These are phyloP conservation scores for Hypomontagnella submonticulosa DNA, from an alignment of 495 filamentous ascomycete genomes.

Conservation along the genomic window DNA sequence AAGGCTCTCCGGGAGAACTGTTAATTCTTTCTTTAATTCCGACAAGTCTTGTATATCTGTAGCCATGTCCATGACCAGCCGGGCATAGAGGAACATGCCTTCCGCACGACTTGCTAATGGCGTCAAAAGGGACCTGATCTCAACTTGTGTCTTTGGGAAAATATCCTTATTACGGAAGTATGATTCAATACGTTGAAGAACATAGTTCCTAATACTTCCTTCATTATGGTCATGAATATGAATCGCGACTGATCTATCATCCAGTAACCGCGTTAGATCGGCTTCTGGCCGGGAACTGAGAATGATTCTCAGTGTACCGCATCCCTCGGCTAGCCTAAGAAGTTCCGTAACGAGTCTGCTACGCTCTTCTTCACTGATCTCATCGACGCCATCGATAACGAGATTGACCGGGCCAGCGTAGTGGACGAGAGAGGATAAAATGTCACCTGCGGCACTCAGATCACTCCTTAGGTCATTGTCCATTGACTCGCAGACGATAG, in stretches of 20 bases:
- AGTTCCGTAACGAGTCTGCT: constrained; percentile 27
- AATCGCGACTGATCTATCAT: background rate
- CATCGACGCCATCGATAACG: constrained; percentile 47
- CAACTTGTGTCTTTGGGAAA: background rate
- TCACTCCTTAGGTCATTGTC: constrained; percentile 21
- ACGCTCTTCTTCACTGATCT: constrained; percentile 44
- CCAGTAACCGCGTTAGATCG: constrained; percentile 4
- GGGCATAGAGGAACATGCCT: constrained; percentile 7
- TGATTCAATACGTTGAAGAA: background rate
- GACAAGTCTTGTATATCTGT: background rate
- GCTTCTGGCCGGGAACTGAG: constrained; percentile 3
- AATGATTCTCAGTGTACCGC: background rate
- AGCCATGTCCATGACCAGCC: constrained; percentile 2
- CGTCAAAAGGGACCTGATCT: background rate
- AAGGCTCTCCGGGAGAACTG: constrained; percentile 3
- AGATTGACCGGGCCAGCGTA: constrained; percentile 38
- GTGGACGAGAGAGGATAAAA: constrained; percentile 30
- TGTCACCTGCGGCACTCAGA: constrained; percentile 9
- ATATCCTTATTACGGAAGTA: background rate
- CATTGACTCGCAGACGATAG: constrained; percentile 29
- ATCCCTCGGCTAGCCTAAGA: background rate
- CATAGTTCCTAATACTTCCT: constrained; percentile 1
- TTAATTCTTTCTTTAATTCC: background rate
- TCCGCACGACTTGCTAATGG: background rate
- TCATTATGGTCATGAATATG: constrained; percentile 5